Percentiles rank a stretch among this genome's conserved stretches.
phyloP scores from a whole-genome alignment of 1,139 yeast species.

The Geotrichum bryndzae region DNA sequence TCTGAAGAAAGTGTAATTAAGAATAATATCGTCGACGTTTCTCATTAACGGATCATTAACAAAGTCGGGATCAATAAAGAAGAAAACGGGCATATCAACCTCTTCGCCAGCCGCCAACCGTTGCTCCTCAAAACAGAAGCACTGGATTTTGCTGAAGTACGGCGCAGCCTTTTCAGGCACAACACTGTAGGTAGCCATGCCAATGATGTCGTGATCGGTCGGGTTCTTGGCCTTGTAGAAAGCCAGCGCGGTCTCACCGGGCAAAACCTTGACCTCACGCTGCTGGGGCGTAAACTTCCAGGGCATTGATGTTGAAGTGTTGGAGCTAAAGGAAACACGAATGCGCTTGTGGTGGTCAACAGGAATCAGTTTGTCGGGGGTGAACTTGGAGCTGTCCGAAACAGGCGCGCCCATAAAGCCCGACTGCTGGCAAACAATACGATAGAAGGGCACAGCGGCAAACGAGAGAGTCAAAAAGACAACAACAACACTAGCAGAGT shows the following conservation, averaged over 20 bases:
- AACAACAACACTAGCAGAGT: conserved; percentile 65
- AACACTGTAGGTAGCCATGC: conserved; percentile 97
- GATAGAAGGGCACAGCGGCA: conserved; percentile 87
- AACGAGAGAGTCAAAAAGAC: conserved; percentile 75
- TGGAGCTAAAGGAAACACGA: conserved; percentile 80
- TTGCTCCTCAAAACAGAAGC: conserved; percentile 98
- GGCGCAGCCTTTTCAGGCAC: conserved; percentile 96
- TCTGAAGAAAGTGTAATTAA: conserved; percentile 86
- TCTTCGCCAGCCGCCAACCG: conserved; percentile 92
- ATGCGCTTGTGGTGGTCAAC: conserved; percentile 82
- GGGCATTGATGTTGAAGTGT: conserved; percentile 83
- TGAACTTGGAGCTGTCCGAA: conserved; percentile 72
- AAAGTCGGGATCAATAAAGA: conserved; percentile 96
- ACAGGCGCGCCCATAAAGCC: conserved; percentile 96
- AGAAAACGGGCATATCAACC: conserved; percentile 98
- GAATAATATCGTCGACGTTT: conserved; percentile 80
- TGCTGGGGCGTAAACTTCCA: conserved; percentile 97
- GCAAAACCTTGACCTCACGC: conserved; percentile 84
- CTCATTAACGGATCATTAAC: conserved; percentile 93
- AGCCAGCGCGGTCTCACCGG: conserved; percentile 97
- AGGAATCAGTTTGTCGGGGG: conserved; percentile 82
- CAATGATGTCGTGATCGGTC: conserved; percentile 84
- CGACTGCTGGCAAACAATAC: conserved; percentile 89
- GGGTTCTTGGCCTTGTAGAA: conserved; percentile 87
- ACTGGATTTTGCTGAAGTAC: conserved; percentile 92